Evolutionary conservation across 225 moss, liverwort and hornwort species (phyloP).

Genomic region (Takakia lepidozioides): DNA sequence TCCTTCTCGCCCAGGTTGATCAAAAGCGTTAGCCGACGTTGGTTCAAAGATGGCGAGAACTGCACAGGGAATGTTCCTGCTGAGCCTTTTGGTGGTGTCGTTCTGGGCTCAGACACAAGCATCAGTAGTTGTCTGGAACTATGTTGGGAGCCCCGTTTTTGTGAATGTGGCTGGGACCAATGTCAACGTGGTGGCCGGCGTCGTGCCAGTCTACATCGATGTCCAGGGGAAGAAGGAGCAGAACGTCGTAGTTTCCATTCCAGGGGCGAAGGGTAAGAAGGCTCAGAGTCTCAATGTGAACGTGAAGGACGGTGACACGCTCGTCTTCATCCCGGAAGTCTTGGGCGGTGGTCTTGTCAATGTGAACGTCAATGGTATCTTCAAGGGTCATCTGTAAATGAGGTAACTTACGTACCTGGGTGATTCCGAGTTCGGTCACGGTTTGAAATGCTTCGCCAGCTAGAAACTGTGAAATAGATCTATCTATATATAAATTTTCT

Average conservation of each 20-base stretch:
- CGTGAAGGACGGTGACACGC: conserved; percentile 21
- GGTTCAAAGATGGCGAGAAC: too few relatives aligned
- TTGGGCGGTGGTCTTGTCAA: conserved; percentile 12
- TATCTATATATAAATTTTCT: too few relatives aligned
- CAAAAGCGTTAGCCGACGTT: too few relatives aligned
- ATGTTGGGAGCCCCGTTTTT: background rate
- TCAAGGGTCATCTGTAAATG: conserved; percentile 18
- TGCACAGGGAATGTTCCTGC: too few relatives aligned
- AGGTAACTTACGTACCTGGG: too few relatives aligned
- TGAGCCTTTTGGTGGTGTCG: too few relatives aligned
- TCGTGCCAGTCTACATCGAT: conserved; percentile 1
- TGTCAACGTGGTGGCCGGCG: conserved; percentile 12
- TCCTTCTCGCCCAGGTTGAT: too few relatives aligned
- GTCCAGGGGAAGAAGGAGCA: conserved; percentile 12
- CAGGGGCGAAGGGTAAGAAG: conserved; percentile 2
- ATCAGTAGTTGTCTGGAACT: conserved; percentile 8
- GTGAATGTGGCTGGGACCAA: conserved; percentile 6
- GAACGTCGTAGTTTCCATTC: conserved; percentile 11
- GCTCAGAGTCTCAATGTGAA: conserved; percentile 15
- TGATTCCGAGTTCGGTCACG: too few relatives aligned
- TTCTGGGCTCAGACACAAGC: too few relatives aligned
- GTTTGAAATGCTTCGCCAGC: too few relatives aligned
- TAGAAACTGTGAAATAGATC: too few relatives aligned
- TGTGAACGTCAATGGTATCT: conserved; percentile 13
- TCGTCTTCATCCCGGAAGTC: conserved; percentile 11